These are phyloP conservation scores for Baorangia bicolor DNA, from an alignment of 768 basidiomycete genomes.

Conservation along the genomic window DNA sequence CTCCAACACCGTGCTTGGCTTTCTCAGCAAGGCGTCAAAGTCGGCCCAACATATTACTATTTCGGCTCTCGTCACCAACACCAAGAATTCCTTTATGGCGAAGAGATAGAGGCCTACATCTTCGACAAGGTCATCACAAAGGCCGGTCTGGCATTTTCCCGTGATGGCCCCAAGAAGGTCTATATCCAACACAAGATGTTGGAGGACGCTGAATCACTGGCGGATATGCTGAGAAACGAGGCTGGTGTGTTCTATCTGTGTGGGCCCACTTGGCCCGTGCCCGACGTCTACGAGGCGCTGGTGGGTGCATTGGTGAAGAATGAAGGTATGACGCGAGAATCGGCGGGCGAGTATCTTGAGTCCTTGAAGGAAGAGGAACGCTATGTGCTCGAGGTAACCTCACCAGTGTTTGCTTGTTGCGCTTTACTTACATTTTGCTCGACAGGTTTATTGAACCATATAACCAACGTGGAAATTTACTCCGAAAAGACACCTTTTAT, in stretches of 20 bases:
- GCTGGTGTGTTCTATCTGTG: slow-evolving; percentile 92
- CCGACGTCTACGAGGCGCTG: slow-evolving; percentile 93
- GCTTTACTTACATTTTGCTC: slow-evolving; percentile 1
- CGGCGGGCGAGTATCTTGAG: slow-evolving; percentile 83
- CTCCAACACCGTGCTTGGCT: slow-evolving; percentile 92
- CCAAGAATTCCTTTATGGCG: slow-evolving; percentile 95
- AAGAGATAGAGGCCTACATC: slow-evolving; percentile 94
- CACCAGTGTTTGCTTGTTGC: neutral
- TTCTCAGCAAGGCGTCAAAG: slow-evolving; percentile 66
- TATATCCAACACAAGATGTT: slow-evolving; percentile 99
- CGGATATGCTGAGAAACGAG: slow-evolving; percentile 68
- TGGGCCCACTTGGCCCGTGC: slow-evolving; percentile 99
- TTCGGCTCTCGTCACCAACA: slow-evolving; percentile 96
- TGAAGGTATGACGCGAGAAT: slow-evolving; percentile 57
- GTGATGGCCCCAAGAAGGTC: slow-evolving; percentile 88
- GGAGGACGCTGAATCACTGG: slow-evolving; percentile 78
- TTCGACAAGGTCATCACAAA: slow-evolving; percentile 80
- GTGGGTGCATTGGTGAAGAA: slow-evolving; percentile 76
- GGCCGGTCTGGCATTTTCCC: slow-evolving; percentile 94
- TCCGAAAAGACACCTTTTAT: neutral
- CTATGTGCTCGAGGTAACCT: slow-evolving; percentile 84
- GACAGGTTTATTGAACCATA: slow-evolving; percentile 25
- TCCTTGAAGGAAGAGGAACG: slow-evolving; percentile 93
- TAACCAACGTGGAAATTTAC: neutral
- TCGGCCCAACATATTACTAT: slow-evolving; percentile 97